phyloP scores from a whole-genome alignment of 2,329 filamentous ascomycete genomes.

The Juglanconis sp. region DNA sequence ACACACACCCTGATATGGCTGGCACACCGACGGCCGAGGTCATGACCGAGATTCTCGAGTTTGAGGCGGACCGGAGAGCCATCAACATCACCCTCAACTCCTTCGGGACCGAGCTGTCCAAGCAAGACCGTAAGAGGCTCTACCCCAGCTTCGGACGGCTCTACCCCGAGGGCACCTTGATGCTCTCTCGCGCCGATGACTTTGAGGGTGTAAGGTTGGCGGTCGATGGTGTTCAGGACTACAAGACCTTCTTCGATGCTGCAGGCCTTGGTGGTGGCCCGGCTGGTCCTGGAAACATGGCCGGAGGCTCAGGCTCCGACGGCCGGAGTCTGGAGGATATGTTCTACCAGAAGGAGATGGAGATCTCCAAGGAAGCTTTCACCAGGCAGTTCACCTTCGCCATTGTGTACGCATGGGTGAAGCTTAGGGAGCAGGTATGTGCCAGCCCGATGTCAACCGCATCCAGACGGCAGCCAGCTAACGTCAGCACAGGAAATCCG shows the following conservation, averaged over 20 bases:
- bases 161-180: conserved; percentile 89
- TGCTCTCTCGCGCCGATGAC: conserved; percentile 93
- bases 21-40: conserved; percentile 88
- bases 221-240: conserved; percentile 88
- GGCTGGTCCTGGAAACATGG: conserved; percentile 78
- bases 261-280: conserved; percentile 72
- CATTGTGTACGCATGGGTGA: conserved; percentile 97
- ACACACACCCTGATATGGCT: conserved; percentile 78
- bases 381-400: conserved; percentile 94
- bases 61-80: conserved; percentile 91
- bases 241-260: conserved; percentile 94
- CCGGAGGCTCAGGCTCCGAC: conserved; percentile 72
- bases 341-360: conserved; percentile 99
- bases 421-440: conserved; percentile 90
- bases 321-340: conserved; percentile 91
- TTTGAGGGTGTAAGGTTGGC: conserved; percentile 90
- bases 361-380: conserved; percentile 91
- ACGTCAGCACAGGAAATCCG: conserved; percentile 76
- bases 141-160: conserved; percentile 90
- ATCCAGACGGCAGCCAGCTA: conserved; percentile 23
- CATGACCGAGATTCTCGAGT: conserved; percentile 94
- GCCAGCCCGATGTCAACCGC: not conserved
- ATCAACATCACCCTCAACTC: conserved; percentile 99
- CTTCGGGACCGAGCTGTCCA: conserved; percentile 92
- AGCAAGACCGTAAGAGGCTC: conserved; percentile 90